Evolutionary conservation across 208 protist species (phyloP).

Genomic region (Spongospora subterranea): DNA sequence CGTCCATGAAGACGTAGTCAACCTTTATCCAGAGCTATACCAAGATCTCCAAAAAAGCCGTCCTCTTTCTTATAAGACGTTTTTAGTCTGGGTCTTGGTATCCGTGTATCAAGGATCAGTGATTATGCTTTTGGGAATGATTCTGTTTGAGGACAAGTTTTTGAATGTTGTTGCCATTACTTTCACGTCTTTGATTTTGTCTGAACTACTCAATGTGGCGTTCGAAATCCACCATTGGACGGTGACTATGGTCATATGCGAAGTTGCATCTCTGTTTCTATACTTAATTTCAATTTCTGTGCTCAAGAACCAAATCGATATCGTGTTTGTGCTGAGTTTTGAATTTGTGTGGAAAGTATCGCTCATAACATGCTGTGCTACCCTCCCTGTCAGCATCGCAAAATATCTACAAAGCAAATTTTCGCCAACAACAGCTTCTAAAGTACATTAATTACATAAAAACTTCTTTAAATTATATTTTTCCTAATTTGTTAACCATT

Average conservation of each 20-base stretch:
- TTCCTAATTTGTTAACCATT: background rate
- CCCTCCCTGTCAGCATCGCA: slow-evolving; percentile 34
- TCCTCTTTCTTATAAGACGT: slow-evolving; percentile 83
- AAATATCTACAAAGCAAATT: slow-evolving; percentile 52
- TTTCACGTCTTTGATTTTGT: slow-evolving; percentile 95
- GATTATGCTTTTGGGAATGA: slow-evolving; percentile 92
- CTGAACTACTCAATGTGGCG: slow-evolving; percentile 92
- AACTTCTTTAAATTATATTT: background rate
- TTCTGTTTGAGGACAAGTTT: slow-evolving; percentile 90
- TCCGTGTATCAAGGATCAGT: slow-evolving; percentile 84
- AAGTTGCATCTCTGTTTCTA: slow-evolving; percentile 72
- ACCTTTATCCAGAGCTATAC: slow-evolving; percentile 96
- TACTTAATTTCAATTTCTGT: slow-evolving; percentile 51
- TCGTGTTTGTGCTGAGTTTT: slow-evolving; percentile 50
- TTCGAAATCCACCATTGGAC: slow-evolving; percentile 88
- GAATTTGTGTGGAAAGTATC: slow-evolving; percentile 61
- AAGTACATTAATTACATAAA: slow-evolving; percentile 54
- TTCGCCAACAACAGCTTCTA: slow-evolving; percentile 8
- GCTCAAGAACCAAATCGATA: slow-evolving; percentile 38
- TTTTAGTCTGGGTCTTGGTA: slow-evolving; percentile 81
- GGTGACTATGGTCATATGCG: slow-evolving; percentile 83
- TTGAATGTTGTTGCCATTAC: slow-evolving; percentile 94
- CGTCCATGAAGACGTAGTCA: slow-evolving; percentile 85
- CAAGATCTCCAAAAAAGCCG: slow-evolving; percentile 92
- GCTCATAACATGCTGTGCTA: slow-evolving; percentile 33